Base-by-base conservation (phyloP, 106 monocot species). In the Dendrobium nobile region DNA sequence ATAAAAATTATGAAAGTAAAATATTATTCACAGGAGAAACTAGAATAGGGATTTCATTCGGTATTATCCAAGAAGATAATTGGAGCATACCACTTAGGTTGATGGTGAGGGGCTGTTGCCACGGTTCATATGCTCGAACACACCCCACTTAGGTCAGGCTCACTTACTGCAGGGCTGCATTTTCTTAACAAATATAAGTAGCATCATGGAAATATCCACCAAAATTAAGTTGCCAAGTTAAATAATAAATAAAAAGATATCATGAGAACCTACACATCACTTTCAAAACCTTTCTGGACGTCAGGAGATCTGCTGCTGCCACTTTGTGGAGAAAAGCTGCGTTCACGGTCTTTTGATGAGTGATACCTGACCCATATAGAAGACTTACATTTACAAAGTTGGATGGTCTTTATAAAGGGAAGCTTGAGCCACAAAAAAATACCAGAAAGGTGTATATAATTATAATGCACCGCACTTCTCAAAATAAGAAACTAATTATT, bases 251-350 rank as follows among this genome's bases (percentile, higher is more conserved):
- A 11, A 37, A 70, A 37, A 5, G 22, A 61, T 2, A 61, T 16
- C 17, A 37, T 8, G 5, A 68, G 70, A 27, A 33, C 70, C 9
- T 70, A 70, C 70, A 31, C 70, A 13, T 70, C 70, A 13, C 33
- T 70, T 33, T 70, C 20, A 70, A 70, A 70, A 70, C 37, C 70
- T 27, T 70, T 70, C 70, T 70, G 33, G n/a, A 70, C 33, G 10
- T 37, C 15, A 20, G 27, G 33, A 70, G 27, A 28, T 10, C 70
- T 65, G 22, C 26, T 9, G 18, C n/a, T 20, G 70, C 37, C 70
- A 70, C 33, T 37, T 16, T 1, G 9, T 11, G 70, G 37, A 37
- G 70, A 37, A 37, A 15, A 70, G 33, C 27, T 37, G 31, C 37
- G 13, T 37, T 70, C 70, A 40, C 13, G 15, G 6, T 37, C 16